A percentile compares a stretch with the other conserved stretches of the same genome.
phyloP scores from a whole-genome alignment of 129 eudicot species.

The Saposhnikovia divaricata region DNA sequence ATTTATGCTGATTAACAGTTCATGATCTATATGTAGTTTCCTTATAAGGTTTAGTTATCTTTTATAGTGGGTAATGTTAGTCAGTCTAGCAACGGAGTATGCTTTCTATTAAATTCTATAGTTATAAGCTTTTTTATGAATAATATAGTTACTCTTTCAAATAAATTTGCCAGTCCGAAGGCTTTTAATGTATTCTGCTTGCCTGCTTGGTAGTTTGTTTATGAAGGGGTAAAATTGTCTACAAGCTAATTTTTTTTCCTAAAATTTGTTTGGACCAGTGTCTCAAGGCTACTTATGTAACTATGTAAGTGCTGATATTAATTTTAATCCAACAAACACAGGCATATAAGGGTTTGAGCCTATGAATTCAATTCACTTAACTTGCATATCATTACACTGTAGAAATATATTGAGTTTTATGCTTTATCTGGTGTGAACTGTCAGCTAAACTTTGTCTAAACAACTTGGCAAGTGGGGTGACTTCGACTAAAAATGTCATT shows the following conservation, averaged over 20 bases:
- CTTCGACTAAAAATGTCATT: too few species aligned
- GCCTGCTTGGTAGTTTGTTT: not conserved
- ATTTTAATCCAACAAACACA: not conserved
- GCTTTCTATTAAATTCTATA: too few species aligned
- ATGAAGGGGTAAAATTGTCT: not conserved
- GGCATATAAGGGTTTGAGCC: not conserved
- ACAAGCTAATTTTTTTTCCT: too few species aligned
- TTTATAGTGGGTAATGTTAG: not conserved
- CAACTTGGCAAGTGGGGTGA: not conserved
- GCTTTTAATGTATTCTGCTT: not conserved
- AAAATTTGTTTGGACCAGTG: too few species aligned
- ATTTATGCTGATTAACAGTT: not conserved
- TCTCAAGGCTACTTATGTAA: not conserved
- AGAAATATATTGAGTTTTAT: not conserved
- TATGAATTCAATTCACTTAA: not conserved
- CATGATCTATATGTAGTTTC: not conserved
- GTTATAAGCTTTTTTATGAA: not conserved
- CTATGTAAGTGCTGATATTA: not conserved
- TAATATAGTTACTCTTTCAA: not conserved
- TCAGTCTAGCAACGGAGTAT: not conserved
- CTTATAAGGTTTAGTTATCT: not conserved
- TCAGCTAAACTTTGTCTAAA: not conserved
- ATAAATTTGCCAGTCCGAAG: not conserved
- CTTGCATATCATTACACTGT: not conserved
- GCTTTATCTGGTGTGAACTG: not conserved